These are phyloP conservation scores for Rugonectria rugulosa DNA, from an alignment of 2,329 filamentous ascomycete species.

Conservation along the genomic window DNA sequence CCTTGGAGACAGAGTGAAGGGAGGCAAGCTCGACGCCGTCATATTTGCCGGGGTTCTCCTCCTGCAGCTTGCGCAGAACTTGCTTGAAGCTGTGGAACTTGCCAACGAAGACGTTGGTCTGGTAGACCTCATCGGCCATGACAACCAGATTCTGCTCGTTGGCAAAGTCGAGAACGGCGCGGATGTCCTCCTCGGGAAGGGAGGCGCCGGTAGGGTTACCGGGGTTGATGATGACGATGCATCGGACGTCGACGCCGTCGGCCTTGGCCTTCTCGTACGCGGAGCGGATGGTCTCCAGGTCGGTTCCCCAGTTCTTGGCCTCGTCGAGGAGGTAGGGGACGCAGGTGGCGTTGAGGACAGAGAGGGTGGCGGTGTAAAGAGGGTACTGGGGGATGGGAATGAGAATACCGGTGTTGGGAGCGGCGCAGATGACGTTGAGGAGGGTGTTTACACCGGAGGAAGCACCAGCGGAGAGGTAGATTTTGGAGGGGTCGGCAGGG, in stretches of 20 bases:
- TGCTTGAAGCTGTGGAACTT: constrained; percentile 97
- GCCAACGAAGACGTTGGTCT: constrained; percentile 96
- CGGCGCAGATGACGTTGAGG: constrained; percentile 85
- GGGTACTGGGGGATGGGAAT: constrained; percentile 98
- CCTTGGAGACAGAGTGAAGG: constrained; percentile 93
- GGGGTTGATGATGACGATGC: constrained; percentile 97
- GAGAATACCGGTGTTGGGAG: constrained; percentile 80
- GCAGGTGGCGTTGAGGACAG: constrained; percentile 82
- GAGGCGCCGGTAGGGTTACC: constrained; percentile 96
- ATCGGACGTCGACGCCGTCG: constrained; percentile 85
- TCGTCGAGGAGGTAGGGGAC: constrained; percentile 97
- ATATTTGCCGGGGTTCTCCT: constrained; percentile 76
- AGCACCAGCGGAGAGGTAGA: constrained; percentile 92
- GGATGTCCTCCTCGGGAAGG: constrained; percentile 79
- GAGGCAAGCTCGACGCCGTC: constrained; percentile 89
- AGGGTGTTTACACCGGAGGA: constrained; percentile 95
- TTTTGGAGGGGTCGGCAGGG: constrained; percentile 77
- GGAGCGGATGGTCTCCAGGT: constrained; percentile 77
- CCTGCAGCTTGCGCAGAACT: constrained; percentile 81
- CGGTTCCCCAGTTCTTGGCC: constrained; percentile 84
- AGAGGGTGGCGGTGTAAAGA: constrained; percentile 92
- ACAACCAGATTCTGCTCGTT: constrained; percentile 85
- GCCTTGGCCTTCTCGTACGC: constrained; percentile 77
- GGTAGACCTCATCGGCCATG: constrained; percentile 97
- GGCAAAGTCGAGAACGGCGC: constrained; percentile 85